phyloP scores from a whole-genome alignment of 371 early-diverging fungal genomes.

The Mucor velutinosus region DNA sequence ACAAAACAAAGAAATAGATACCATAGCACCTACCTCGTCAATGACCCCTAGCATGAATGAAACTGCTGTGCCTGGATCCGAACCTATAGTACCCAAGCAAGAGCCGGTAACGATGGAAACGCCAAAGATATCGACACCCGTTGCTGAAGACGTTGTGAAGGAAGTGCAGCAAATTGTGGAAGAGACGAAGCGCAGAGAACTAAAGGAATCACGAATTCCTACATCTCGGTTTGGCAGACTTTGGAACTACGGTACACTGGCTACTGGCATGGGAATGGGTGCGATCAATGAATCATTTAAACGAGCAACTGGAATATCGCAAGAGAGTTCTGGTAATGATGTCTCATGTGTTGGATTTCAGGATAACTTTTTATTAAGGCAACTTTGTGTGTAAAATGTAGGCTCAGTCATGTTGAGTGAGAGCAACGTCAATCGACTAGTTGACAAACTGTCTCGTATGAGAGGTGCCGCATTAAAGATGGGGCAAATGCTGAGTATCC shows the following conservation, averaged over 20 bases:
- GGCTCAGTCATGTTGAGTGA: slow-evolving; percentile 67
- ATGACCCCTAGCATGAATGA: background rate
- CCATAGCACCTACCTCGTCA: background rate
- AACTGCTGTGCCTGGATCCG: background rate
- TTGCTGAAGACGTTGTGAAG: background rate
- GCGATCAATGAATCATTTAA: slow-evolving; percentile 75
- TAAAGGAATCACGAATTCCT: slow-evolving; percentile 68
- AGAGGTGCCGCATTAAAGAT: slow-evolving; percentile 97
- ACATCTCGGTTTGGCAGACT: slow-evolving; percentile 65
- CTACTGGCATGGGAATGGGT: slow-evolving; percentile 76
- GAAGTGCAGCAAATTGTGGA: background rate
- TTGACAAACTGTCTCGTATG: slow-evolving; percentile 88
- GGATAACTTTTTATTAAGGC: too few relatives aligned
- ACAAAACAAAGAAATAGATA: background rate
- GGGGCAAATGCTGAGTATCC: slow-evolving; percentile 97
- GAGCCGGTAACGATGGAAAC: background rate
- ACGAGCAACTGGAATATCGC: slow-evolving; percentile 59
- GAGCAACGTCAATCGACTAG: slow-evolving; percentile 88
- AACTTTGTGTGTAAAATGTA: background rate
- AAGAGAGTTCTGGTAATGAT: slow-evolving; percentile 32
- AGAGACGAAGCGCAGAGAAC: slow-evolving; percentile 14
- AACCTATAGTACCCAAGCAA: background rate
- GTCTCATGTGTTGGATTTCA: too few relatives aligned
- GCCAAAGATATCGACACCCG: background rate
- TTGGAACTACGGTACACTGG: slow-evolving; percentile 74